These are phyloP conservation scores for Globisporangium paroecandrum DNA, from an alignment of 352 stramenopile species.

Conservation along the genomic window DNA sequence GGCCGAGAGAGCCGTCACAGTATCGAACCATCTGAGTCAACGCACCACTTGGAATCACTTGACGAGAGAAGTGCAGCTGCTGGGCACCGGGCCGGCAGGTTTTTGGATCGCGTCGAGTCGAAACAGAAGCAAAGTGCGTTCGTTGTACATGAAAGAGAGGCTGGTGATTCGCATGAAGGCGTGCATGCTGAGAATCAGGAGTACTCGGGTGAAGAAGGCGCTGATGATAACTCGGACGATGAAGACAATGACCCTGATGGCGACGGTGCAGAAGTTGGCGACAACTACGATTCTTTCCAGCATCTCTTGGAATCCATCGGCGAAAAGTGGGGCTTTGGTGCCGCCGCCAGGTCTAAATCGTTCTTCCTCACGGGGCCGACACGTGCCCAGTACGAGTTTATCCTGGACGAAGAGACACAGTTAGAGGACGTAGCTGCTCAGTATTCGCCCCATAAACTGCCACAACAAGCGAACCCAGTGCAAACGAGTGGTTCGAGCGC, in stretches of 20 bases:
- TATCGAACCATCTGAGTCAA: background rate
- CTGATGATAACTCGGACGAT: conserved; percentile 13
- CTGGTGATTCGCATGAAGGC: background rate
- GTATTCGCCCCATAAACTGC: conserved; percentile 6
- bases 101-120: background rate
- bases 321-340: conserved; percentile 12
- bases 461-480: background rate
- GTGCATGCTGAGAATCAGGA: conserved; percentile 7
- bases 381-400: conserved; percentile 15
- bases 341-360: conserved; percentile 9
- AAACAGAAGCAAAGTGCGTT: background rate
- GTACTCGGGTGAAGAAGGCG: background rate
- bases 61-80: background rate
- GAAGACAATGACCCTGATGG: background rate
- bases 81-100: background rate
- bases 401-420: conserved; percentile 17
- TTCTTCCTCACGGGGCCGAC: conserved; percentile 18
- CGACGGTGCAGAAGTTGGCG: background rate
- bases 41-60: background rate
- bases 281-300: conserved; percentile 39
- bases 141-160: background rate
- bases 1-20: background rate
- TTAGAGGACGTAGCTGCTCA: background rate
- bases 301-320: conserved; percentile 40
- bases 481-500: background rate